Percentiles rank a stretch among this genome's conserved stretches.
Conservation (phyloP, 306 rosid genomes). For the Acacia confusa region DNA sequence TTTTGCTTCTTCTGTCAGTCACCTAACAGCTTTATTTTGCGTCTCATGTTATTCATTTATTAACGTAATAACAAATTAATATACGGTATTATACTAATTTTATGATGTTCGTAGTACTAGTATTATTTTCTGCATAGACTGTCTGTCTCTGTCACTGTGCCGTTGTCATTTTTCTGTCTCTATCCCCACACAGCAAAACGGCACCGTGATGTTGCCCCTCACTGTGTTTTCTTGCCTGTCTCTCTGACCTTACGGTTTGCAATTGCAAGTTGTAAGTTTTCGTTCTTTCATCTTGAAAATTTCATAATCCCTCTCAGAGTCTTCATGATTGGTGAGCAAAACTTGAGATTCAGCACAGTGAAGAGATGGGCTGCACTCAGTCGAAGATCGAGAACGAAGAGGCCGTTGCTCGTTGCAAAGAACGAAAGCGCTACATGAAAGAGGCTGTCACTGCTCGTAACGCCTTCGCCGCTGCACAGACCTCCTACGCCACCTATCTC, state of each 20-base stretch:
- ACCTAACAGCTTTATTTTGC: not conserved
- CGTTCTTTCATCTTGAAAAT: not conserved
- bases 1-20: not conserved
- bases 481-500: conserved; percentile 64
- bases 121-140: not conserved
- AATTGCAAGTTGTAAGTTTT: not conserved
- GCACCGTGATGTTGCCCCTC: not conserved
- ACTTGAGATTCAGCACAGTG: not conserved
- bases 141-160: not conserved
- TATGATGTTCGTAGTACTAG: not conserved
- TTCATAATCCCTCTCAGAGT: not conserved
- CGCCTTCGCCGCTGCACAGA: conserved; percentile 91
- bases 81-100: not conserved
- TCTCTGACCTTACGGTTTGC: not conserved
- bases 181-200: not conserved
- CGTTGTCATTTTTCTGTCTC: not conserved
- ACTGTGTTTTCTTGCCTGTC: not conserved
- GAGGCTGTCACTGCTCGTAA: conserved; percentile 71
- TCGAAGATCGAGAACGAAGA: conserved; percentile 98
- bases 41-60: not conserved
- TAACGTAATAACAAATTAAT: not conserved
- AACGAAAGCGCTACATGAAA: conserved; percentile 76
- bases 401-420: conserved; percentile 81
- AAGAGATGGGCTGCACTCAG: conserved; percentile 82
- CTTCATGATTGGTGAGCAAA: not conserved